Evolutionary conservation across 345 rosid genomes (phyloP).

Genomic region (Clarkia xantiana): DNA sequence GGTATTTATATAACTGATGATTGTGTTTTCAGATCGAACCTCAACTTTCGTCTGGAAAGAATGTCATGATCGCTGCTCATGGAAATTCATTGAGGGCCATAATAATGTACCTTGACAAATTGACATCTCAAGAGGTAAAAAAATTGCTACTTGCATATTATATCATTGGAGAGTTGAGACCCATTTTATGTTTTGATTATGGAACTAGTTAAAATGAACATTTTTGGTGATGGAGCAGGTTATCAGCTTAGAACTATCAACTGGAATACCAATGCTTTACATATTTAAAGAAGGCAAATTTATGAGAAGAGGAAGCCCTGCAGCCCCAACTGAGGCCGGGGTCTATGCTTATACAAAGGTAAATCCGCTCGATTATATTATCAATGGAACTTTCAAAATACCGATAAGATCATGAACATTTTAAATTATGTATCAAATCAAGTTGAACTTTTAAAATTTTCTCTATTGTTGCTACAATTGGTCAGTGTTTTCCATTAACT

Average conservation of each 20-base stretch:
- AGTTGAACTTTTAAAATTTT: no score
- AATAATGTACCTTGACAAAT: conserved; percentile 90
- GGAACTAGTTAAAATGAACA: no score
- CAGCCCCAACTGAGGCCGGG: conserved; percentile 80
- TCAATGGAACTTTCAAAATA: no score
- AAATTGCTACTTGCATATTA: no score
- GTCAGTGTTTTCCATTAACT: no score
- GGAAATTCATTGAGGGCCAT: conserved; percentile 90
- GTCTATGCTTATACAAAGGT: conserved; percentile 94
- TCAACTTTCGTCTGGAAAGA: conserved; percentile 69
- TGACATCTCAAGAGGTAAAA: conserved; percentile 85
- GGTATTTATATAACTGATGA: neutral
- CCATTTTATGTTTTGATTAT: no score
- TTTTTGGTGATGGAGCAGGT: no score
- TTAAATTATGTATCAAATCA: no score
- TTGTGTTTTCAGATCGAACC: conserved; percentile 62
- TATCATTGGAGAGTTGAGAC: no score
- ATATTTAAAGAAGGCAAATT: conserved; percentile 80
- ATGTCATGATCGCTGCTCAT: conserved; percentile 91
- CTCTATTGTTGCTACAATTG: no score
- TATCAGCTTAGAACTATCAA: conserved; percentile 68
- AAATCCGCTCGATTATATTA: conserved; percentile 1
- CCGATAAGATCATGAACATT: no score
- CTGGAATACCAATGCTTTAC: conserved; percentile 94
- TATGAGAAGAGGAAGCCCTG: conserved; percentile 84